phyloP scores from a whole-genome alignment of 2,329 filamentous ascomycete species.

The Apiospora koreana region DNA sequence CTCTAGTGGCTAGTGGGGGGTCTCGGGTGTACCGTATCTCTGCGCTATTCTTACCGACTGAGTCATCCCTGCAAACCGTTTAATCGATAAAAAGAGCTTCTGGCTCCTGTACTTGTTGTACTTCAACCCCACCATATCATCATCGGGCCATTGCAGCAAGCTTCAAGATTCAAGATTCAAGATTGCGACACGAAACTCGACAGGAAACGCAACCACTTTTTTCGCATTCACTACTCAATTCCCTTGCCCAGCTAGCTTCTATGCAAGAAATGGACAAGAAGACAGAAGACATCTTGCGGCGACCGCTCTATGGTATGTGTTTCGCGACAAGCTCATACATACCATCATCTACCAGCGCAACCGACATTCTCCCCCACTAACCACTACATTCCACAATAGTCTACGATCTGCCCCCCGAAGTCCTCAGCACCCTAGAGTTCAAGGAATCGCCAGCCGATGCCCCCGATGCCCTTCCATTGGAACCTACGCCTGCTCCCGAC shows the following conservation, averaged over 20 bases:
- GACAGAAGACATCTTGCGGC: constrained; percentile 36
- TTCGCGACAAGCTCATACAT: background rate
- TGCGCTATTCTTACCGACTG: background rate
- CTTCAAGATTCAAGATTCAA: background rate
- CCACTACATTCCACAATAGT: constrained; percentile 49
- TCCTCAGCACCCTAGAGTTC: constrained; percentile 67
- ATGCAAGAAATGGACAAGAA: constrained; percentile 10
- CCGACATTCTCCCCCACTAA: constrained; percentile 14
- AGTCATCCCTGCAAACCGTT: background rate
- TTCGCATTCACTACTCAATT: background rate
- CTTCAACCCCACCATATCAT: constrained; percentile 4
- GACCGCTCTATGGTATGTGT: constrained; percentile 38
- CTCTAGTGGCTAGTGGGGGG: too few relatives aligned
- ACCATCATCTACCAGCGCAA: background rate
- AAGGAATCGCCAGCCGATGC: constrained; percentile 40
- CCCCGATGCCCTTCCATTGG: background rate
- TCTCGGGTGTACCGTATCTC: too few relatives aligned
- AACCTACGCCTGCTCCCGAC: constrained; percentile 17
- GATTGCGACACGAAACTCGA: background rate
- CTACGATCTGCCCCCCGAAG: constrained; percentile 77
- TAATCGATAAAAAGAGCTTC: background rate
- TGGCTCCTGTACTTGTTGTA: background rate
- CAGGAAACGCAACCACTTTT: background rate
- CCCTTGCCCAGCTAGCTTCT: background rate
- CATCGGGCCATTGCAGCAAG: background rate